phyloP scores from a whole-genome alignment of 257 asterid species.

The Salvia rosmarinus region DNA sequence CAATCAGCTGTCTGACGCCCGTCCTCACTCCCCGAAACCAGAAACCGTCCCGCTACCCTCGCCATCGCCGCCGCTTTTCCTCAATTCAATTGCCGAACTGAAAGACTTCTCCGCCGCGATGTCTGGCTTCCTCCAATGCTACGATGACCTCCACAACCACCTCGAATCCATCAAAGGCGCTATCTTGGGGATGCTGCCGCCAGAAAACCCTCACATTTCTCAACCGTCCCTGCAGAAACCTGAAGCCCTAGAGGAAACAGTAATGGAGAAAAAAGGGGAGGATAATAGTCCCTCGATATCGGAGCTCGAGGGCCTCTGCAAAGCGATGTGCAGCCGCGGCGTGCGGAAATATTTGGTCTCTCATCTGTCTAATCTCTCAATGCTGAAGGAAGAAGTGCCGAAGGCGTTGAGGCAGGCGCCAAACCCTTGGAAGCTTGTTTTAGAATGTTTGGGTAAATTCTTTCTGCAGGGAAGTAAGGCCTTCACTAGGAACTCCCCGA shows the following conservation, averaged over 20 bases:
- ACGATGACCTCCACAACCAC: slow-evolving; percentile 60
- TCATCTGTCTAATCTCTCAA: slow-evolving; percentile 40
- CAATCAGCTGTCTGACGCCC: slow-evolving; percentile 15
- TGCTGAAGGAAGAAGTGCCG: slow-evolving; percentile 69
- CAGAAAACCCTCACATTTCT: slow-evolving; percentile 29
- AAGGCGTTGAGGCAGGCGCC: slow-evolving; percentile 62
- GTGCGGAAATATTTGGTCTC: slow-evolving; percentile 52
- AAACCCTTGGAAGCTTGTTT: slow-evolving; percentile 62
- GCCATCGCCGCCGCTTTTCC: slow-evolving; percentile 38
- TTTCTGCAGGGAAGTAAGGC: slow-evolving; percentile 74
- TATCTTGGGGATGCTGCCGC: slow-evolving; percentile 44
- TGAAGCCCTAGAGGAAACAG: slow-evolving; percentile 23
- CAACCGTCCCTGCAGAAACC: slow-evolving; percentile 6
- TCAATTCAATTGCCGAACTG: slow-evolving; percentile 46
- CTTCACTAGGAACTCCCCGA: slow-evolving; percentile 50
- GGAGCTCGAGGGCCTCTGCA: slow-evolving; percentile 62
- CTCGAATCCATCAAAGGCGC: slow-evolving; percentile 52
- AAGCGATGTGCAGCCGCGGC: slow-evolving; percentile 52
- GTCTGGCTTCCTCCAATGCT: slow-evolving; percentile 56
- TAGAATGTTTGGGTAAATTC: slow-evolving; percentile 71
- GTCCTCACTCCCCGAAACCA: slow-evolving; percentile 20
- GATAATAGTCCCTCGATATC: slow-evolving; percentile 31
- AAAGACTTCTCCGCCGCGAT: slow-evolving; percentile 55
- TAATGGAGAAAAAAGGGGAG: slow-evolving; percentile 13
- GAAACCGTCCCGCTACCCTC: slow-evolving; percentile 35